Base-by-base conservation (phyloP, 495 filamentous ascomycete genomes). In the Aspergillus bridgeri region DNA sequence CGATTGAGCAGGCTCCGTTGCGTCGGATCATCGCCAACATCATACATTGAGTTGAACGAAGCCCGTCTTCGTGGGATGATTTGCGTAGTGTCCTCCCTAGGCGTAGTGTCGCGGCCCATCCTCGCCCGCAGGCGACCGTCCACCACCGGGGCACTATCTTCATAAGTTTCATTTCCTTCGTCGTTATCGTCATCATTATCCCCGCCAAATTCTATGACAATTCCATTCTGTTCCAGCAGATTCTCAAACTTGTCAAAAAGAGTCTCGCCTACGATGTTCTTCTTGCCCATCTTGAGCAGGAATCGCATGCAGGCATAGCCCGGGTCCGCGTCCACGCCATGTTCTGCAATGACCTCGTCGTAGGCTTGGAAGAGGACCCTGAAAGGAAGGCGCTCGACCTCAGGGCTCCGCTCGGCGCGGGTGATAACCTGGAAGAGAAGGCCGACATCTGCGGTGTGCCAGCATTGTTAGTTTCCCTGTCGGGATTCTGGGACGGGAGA, bases 351-450 rank as follows among this genome's bases (percentile, higher is more conserved):
- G 24, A 90, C 78, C 56, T 82, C 75, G 62, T 95, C 87, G 64
- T 94, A 94, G 33, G 90, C 89, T 18, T 80, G 76, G 72, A 92
- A 96, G 24, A 96, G 80, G 19, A 90, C 89, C 70, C 86, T 84
- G 62, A 88, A 92, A 3, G 90, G 88, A 13, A 86, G 74, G 57
- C 79, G 77, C 54, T 87, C 79, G 56, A 81, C 81, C 27, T 86
- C 81, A 1, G 85, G 82, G 23, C 89, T 77, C 22, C 75, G 70
- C 74, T 92, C 84, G 21, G 89, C 91, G 69, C 78, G 78, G 53
- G 73, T 78, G 71, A 93, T 83, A 64, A 96, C 90, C 47, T 88
- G 79, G 70, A 89, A 86, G 58, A 96, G 79, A 56, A 92, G 79
- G 53, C 80, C 81, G 68, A 96, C 85, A 80, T 95, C 91, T 95